These are phyloP conservation scores for Mallotus nudiflorus DNA, from an alignment of 345 rosid species.

Conservation along the genomic window DNA sequence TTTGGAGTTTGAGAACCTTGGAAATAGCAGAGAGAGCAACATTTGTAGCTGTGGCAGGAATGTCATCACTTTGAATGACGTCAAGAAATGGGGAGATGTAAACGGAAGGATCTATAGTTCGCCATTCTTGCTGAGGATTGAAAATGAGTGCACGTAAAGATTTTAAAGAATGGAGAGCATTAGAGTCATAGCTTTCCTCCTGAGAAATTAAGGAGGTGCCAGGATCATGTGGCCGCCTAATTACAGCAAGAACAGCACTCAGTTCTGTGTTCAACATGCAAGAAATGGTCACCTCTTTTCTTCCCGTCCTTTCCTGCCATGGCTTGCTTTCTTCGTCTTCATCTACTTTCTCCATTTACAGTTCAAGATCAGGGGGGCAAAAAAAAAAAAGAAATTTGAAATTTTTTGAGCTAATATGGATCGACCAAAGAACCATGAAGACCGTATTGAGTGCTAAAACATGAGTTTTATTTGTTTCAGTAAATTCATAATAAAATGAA, in stretches of 20 bases:
- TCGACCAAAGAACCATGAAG: neutral
- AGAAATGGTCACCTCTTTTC: constrained; percentile 68
- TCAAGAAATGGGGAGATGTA: constrained; percentile 84
- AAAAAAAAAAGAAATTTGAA: too few relatives aligned
- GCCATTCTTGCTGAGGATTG: constrained; percentile 93
- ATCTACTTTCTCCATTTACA: constrained; percentile 1
- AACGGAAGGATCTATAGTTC: constrained; percentile 67
- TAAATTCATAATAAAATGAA: neutral
- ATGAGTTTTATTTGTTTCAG: neutral
- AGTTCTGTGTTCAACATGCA: constrained; percentile 97
- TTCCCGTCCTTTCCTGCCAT: constrained; percentile 28
- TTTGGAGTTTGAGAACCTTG: constrained; percentile 61
- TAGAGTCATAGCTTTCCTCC: constrained; percentile 54
- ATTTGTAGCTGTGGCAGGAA: constrained; percentile 74
- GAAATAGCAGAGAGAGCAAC: constrained; percentile 61
- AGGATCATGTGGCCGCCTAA: constrained; percentile 58
- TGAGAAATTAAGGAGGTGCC: constrained; percentile 42
- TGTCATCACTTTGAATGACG: constrained; percentile 71
- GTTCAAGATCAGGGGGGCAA: too few relatives aligned
- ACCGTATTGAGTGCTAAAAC: constrained; percentile 29
- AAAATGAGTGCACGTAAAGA: constrained; percentile 76
- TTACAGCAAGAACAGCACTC: constrained; percentile 75
- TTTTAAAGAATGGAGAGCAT: constrained; percentile 62
- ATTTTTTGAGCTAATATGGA: too few relatives aligned
- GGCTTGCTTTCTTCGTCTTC: constrained; percentile 27